Evolutionary conservation across 768 basidiomycete species (phyloP), one percentile per base, ranked within the genome.

Genomic region (Psilocybe sp.): DNA sequence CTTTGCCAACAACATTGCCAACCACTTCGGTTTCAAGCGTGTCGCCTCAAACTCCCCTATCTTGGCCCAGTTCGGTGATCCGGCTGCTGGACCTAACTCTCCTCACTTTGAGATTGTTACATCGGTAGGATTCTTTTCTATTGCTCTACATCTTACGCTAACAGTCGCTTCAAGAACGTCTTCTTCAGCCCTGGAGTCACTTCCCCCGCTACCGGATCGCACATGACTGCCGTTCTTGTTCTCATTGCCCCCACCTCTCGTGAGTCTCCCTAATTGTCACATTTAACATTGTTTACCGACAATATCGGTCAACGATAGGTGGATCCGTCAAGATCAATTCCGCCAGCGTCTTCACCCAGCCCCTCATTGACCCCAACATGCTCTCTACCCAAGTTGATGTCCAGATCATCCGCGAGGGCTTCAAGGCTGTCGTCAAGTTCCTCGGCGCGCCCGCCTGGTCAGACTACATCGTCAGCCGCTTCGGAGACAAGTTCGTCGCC

Each of bases 341-440:
- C 11, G 66, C 65, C 15, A 62, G 74, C 56, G 70, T 79, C n/a
- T 81, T 82, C 64, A 65, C 69, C 44, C 44, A 63, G 20, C 79
- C 80, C 0, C 36, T 65, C 13, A 79, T 81, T 59, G 69, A 82
- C 56, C 75, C 78, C 2, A 70, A 70, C 38, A 72, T 76, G 64
- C 66, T 76, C 33, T 60, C 45, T 40, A 58, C 57, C 13, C 49
- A 53, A 6, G 60, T 64, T 35, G 69, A 69, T 47, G 45, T 65
- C 19, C 48, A 50, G n/a, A 57, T 59, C 8, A 47, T 66, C 40
- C 54, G 59, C 3, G 58, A 64, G 45, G 52, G 58, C 2, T 41
- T 64, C 43, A 55, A 55, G 34, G 43, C 51, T 15, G 51, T 51
- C 1, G 32, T 51, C 18, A 46, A 49, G 5, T 67, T 70, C 48